Percentiles rank a stretch among this genome's conserved stretches.
These are phyloP conservation scores for Colletotrichum kahawae DNA, from an alignment of 2,329 filamentous ascomycete species.

Conservation along the genomic window DNA sequence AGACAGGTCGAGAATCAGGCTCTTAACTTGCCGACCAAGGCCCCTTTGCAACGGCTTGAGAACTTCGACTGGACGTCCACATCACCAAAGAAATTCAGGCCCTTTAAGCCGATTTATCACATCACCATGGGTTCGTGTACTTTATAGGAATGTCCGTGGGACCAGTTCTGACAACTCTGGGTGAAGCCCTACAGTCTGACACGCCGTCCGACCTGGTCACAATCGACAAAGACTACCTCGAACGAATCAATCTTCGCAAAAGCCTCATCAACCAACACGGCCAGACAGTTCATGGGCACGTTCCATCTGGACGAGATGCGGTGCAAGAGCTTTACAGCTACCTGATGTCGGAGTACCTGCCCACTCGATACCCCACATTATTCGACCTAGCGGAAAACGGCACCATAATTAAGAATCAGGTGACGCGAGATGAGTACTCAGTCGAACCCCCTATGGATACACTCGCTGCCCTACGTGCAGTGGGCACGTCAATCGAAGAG, in stretches of 20 bases:
- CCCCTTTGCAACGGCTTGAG: background rate
- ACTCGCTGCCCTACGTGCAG: conserved; percentile 39
- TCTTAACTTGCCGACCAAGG: background rate
- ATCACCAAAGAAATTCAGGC: conserved; percentile 45
- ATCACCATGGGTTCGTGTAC: conserved; percentile 55
- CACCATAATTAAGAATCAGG: conserved; percentile 36
- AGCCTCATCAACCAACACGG: conserved; percentile 40
- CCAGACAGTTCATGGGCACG: conserved; percentile 46
- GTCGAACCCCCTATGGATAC: conserved; percentile 32
- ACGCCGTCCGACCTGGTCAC: conserved; percentile 46
- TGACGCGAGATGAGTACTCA: conserved; percentile 37
- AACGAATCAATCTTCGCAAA: conserved; percentile 40
- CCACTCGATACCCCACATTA: background rate
- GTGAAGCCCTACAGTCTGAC: background rate
- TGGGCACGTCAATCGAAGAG: conserved; percentile 58
- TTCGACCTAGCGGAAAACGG: background rate
- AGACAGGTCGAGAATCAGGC: background rate
- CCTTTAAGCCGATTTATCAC: conserved; percentile 57
- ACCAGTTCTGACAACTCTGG: background rate
- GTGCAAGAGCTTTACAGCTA: conserved; percentile 52
- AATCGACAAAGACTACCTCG: conserved; percentile 55
- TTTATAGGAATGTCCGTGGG: background rate
- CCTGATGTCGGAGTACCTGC: background rate
- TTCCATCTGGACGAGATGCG: conserved; percentile 49
- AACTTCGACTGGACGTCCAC: conserved; percentile 44